Evolutionary conservation across 1,284 basidiomycete genomes (phyloP), one percentile per base, ranked within the genome.

Genomic region (Bjerkandera adusta): DNA sequence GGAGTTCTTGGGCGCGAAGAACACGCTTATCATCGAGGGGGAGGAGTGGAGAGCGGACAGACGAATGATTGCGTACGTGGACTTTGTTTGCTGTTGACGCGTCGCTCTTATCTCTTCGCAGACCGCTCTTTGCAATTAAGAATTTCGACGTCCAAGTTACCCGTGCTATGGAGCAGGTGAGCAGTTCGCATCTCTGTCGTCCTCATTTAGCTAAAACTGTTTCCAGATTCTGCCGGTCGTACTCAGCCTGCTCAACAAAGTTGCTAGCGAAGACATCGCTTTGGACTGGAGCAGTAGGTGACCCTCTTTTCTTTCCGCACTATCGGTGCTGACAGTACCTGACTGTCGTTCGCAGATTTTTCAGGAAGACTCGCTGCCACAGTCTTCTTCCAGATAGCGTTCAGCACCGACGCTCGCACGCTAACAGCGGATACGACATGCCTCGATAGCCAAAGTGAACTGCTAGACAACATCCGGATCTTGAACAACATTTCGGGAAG

Each of bases 1-100:
- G 8, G 48, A 61, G 41, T 61, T 61, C 37, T 57, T 57, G 4
- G 58, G 59, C 1, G 22, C 36, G 3, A 38, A 22, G 16, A 55
- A 43, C 12, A 45, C 57, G 2, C 40, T 60, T 25, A 42, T 45
- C 3, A 39, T 52, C 7, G 59, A 60, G 38, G 59, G 59, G 4
- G 27, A 49, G 3, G 38, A 50, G 22, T 61, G 59, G 59, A 43
- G 52, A 6, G 26, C 37, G 11, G 30, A 47, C 15, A 40, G 59
- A 15, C 54, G 48, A 37, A 25, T 49, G 4, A 56, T 56, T n/a
- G 30, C 41, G 57, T 58, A 25, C 49, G 47, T 38, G 8, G 15
- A 6, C 30, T 21, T 5, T 27, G 3, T n/a, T n/a, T 13, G 7
- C 11, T 22, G 36, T 4, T 30, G 12, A 35, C 16, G 12, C 16